These are phyloP conservation scores for Fusarium continuum DNA, from an alignment of 2,329 filamentous ascomycete species.

Conservation along the genomic window DNA sequence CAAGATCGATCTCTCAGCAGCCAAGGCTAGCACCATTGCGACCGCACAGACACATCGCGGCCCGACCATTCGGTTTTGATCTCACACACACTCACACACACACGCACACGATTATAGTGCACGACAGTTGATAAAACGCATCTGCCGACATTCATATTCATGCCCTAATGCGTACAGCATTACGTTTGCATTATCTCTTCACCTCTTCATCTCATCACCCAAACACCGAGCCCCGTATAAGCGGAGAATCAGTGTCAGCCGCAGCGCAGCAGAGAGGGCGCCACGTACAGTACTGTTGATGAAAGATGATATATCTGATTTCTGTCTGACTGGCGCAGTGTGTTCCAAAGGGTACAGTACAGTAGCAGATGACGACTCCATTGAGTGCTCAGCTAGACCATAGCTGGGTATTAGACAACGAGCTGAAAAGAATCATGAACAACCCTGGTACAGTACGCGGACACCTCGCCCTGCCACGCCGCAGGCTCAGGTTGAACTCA, in stretches of 20 bases:
- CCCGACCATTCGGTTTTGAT: conserved; percentile 9
- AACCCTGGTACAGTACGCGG: conserved; percentile 4
- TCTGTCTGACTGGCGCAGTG: conserved; percentile 3
- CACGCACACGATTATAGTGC: conserved; percentile 9
- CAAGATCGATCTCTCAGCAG: conserved; percentile 27
- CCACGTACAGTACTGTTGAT: conserved; percentile 15
- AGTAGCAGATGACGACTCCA: conserved; percentile 13
- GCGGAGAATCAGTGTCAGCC: conserved; percentile 6
- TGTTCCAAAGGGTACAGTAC: background rate
- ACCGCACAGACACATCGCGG: conserved; percentile 28
- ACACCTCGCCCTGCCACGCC: background rate
- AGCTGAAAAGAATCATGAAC: conserved; percentile 19
- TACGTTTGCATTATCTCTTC: background rate
- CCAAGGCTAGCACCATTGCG: conserved; percentile 11
- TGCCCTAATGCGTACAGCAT: background rate
- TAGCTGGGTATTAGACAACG: background rate
- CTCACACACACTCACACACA: too few species aligned
- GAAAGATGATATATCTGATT: conserved; percentile 34
- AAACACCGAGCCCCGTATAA: background rate
- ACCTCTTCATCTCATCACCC: conserved; percentile 16
- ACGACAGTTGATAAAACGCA: conserved; percentile 7
- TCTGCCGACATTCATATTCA: background rate
- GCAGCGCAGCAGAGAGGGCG: background rate
- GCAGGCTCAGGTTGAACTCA: conserved; percentile 26
- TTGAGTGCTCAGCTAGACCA: conserved; percentile 5